Base-by-base conservation (phyloP, 225 moss, liverwort and hornwort species). In the Anthoceros angustus region DNA sequence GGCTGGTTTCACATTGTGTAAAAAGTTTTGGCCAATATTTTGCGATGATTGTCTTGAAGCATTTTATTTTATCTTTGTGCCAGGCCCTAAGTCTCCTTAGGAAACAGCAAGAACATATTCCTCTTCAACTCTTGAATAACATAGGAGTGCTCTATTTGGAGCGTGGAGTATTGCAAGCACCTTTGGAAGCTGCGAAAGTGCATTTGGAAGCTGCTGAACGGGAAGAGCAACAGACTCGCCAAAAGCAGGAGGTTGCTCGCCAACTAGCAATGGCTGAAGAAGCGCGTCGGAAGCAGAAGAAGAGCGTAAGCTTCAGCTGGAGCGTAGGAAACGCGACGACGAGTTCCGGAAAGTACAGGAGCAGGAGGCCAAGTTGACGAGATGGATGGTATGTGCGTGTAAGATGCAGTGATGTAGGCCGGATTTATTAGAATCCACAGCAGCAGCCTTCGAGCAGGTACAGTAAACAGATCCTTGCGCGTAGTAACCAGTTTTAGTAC, bases 111-210 rank as follows among this genome's bases (percentile, higher is more conserved):
- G 92, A 84, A 41, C 69, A 77, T 55, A 69, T 89, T 66, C 98
- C 98, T 8, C 74, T 89, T 64, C 85, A 75, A 62, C 81, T 98
- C 62, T 65, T 89, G 73, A 98, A 98, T 77, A 98, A 98, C 73
- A 89, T 92, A 15, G 92, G 98, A 41, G 98, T 98, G 42, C 89
- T 98, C 61, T 92, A 98, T 63, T 92, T 89, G 43, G 98, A 98
- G 87, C 64, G 84, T 88, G 48, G 92, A 92, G n/a, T 92, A 92
- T 73, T 92, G 98, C 77, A 95, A 90, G 74, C 94, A 82, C 70
- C 71, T 98, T 8, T 98, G 42, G 86, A 95, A 68, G 88, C 95
- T 67, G 95, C 90, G 43, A 95, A 95, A 72, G 95, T 88, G 42
- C 88, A 88, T 72, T 77, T 92, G 42, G 92, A 92, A 76, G 92